phyloP scores from a whole-genome alignment of 257 asterid genomes.

The Fraxinus cuspidata region DNA sequence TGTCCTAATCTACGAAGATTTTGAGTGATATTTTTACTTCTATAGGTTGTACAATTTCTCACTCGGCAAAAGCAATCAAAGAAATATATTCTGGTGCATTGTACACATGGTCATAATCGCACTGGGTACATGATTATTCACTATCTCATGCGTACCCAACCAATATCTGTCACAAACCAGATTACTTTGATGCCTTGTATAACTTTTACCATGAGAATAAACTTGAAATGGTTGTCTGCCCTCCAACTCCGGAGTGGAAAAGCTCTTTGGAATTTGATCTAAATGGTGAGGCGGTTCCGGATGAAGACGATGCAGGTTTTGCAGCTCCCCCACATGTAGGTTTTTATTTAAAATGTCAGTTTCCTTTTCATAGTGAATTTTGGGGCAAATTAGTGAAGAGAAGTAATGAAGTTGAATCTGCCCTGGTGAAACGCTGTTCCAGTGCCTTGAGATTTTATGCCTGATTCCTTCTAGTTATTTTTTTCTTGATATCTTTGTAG shows the following conservation, averaged over 20 bases:
- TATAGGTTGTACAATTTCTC: constrained; percentile 80
- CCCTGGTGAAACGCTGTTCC: constrained; percentile 1
- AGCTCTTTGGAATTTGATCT: constrained; percentile 85
- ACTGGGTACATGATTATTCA: constrained; percentile 96
- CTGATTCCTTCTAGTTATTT: neutral
- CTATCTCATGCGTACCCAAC: constrained; percentile 82
- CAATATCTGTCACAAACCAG: constrained; percentile 81
- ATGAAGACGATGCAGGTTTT: constrained; percentile 62
- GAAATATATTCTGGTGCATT: constrained; percentile 84
- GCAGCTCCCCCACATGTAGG: constrained; percentile 60
- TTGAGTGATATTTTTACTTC: constrained; percentile 15
- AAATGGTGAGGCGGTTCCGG: constrained; percentile 90
- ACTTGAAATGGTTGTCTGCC: constrained; percentile 75
- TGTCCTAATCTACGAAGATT: constrained; percentile 12
- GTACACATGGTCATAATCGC: constrained; percentile 98
- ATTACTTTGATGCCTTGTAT: constrained; percentile 82
- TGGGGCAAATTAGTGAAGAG: constrained; percentile 17
- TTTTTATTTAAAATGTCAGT: constrained; percentile 1
- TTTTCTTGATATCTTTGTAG: neutral
- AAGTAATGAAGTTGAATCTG: constrained; percentile 4
- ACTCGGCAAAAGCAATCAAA: constrained; percentile 68
- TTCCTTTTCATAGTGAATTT: neutral
- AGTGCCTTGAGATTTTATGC: constrained; percentile 6
- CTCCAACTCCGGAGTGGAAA: constrained; percentile 92
- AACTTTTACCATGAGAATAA: constrained; percentile 87